These are phyloP conservation scores for Ascodesmis nigricans DNA, from an alignment of 495 filamentous ascomycete genomes.

Conservation along the genomic window DNA sequence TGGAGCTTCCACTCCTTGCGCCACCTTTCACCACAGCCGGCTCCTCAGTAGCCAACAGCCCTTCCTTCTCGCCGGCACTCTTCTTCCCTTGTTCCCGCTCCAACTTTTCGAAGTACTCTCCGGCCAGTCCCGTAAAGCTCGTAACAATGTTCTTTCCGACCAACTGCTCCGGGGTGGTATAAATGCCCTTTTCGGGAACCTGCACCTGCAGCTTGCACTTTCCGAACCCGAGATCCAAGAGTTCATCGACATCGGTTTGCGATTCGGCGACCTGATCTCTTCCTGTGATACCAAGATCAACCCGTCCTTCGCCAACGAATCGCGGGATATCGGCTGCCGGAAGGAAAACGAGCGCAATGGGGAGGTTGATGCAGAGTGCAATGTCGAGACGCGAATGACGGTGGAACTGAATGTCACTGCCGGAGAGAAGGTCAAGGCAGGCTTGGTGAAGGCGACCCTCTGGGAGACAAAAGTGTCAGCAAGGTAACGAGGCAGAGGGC, in stretches of 20 bases:
- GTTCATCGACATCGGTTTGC: constrained; percentile 42
- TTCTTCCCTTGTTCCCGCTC: constrained; percentile 28
- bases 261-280: constrained; percentile 82
- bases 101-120: constrained; percentile 56
- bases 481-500: not conserved
- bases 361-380: constrained; percentile 83
- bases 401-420: constrained; percentile 87
- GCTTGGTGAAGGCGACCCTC: constrained; percentile 81
- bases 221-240: constrained; percentile 74
- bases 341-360: constrained; percentile 89
- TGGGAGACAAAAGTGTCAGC: constrained; percentile 21
- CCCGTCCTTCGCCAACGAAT: constrained; percentile 83
- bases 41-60: constrained; percentile 4
- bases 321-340: constrained; percentile 92
- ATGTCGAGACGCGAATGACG: constrained; percentile 87
- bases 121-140: constrained; percentile 68
- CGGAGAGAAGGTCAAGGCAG: constrained; percentile 67
- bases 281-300: constrained; percentile 87
- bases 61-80: not conserved
- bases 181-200: constrained; percentile 64
- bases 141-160: constrained; percentile 90
- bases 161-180: constrained; percentile 46
- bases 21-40: constrained; percentile 22
- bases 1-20: constrained; percentile 24
- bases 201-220: constrained; percentile 85